Evolutionary conservation across 805 yeast species (phyloP), one percentile per base, ranked within the genome.

Genomic region (Kodamaea hsintzibuensis): DNA sequence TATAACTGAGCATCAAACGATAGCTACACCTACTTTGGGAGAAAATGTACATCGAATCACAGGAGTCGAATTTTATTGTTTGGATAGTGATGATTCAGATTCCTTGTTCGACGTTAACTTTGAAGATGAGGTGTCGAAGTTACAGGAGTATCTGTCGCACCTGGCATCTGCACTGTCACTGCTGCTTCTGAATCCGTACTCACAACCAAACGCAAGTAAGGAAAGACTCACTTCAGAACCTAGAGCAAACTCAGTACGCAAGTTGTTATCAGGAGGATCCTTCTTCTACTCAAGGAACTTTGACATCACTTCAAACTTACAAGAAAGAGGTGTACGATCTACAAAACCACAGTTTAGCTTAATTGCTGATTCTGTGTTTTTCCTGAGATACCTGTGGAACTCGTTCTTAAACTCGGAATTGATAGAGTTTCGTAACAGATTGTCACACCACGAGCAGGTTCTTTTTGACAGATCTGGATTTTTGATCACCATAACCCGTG

Each of bases 31-130:
- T 0, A 71, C 82, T 47, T 72, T 83, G 0, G 69, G 77, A 5
- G 88, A 86, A 53, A 73, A 71, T 38, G 75, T 89, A 6, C 76
- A 73, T 58, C 76, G 71, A 48, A 79, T 88, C 5, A 71, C 78
- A n/a, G 83, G 80, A 19, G 88, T 86, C 1, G 84, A 83, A 52
- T 86, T 87, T 64, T 80, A 81, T 55, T 86, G 92, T 60, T 71
- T 88, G 43, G 82, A 81, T 55, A 80, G 79, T 47, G 83, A 81
- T 47, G 76, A 73, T 37, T 84, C 68, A 62, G 93, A 87, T 63
- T 60, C 69, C 42, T 58, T 65, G 57, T 58, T 65, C 35, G 57
- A 64, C 16, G 35, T 50, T 8, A 50, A 50, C 16, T 35, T 35
- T 35, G 52, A 50, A 16, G 52, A 42, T 14, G 52, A 50, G 33